Evolutionary conservation across 139 green algal species (phyloP).

Genomic region (Tetradesmus lagerheimii): DNA sequence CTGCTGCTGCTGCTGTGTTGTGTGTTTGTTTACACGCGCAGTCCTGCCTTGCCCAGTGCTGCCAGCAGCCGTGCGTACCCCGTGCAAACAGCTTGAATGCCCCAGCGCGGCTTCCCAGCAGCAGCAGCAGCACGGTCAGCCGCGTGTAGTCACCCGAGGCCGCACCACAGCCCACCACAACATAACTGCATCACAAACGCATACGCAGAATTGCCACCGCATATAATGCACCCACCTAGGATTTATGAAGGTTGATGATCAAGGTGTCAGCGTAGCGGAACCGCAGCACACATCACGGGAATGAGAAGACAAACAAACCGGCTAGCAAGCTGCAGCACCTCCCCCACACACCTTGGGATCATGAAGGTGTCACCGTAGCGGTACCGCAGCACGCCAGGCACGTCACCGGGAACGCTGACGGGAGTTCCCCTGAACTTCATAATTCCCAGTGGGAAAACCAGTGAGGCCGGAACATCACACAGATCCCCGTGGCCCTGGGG

Average conservation of each 20-base stretch:
- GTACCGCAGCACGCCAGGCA: constrained; percentile 53
- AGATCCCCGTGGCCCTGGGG: constrained; percentile 56
- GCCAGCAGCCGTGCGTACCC: constrained; percentile 53
- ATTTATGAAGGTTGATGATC: background rate
- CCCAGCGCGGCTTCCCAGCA: no score
- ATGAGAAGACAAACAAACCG: no score
- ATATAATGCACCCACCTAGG: background rate
- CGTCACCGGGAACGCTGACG: constrained; percentile 42
- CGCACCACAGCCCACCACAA: background rate
- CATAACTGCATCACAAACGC: no score
- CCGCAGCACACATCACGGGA: no score
- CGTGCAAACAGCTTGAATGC: constrained; percentile 55
- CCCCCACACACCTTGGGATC: constrained; percentile 52
- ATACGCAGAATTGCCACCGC: no score
- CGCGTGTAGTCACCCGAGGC: background rate
- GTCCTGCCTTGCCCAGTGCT: constrained; percentile 34
- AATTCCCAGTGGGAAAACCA: constrained; percentile 53
- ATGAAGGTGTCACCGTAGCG: constrained; percentile 66
- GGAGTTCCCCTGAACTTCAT: constrained; percentile 47
- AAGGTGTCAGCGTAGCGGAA: no score
- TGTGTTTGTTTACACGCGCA: background rate
- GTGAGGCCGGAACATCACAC: constrained; percentile 40
- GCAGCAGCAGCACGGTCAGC: background rate
- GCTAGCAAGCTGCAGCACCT: no score
- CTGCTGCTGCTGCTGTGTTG: background rate